Percentiles rank a stretch among this genome's conserved stretches.
phyloP scores from a whole-genome alignment of 176 grass and related monocot species.

The Hyparrhenia diplandra region DNA sequence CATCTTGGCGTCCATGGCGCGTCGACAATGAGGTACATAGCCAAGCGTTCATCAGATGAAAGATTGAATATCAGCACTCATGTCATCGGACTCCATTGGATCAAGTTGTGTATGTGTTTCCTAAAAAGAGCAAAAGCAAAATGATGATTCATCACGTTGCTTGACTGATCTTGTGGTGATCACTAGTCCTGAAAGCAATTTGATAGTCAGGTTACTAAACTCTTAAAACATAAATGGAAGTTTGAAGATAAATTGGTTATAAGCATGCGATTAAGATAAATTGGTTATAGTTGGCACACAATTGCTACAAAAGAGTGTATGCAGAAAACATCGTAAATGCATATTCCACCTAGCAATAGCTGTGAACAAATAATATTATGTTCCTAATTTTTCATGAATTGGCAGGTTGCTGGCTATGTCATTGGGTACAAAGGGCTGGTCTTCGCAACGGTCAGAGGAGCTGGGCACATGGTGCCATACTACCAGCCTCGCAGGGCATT shows the following conservation, averaged over 20 bases:
- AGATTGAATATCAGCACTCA: constrained; percentile 4
- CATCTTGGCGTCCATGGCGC: constrained; percentile 60
- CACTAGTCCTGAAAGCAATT: not conserved
- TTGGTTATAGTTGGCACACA: not conserved
- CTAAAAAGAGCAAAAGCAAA: not conserved
- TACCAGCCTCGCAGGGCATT: constrained; percentile 63
- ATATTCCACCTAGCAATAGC: not conserved
- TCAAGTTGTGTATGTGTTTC: not conserved
- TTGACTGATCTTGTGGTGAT: not conserved
- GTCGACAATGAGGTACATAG: constrained; percentile 39
- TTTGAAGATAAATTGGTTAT: not conserved
- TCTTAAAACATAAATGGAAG: not conserved
- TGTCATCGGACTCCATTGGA: not conserved
- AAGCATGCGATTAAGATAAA: not conserved
- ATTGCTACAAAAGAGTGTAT: not conserved
- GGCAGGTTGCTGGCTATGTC: constrained; percentile 61
- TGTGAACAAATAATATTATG: not conserved
- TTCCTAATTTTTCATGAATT: not conserved
- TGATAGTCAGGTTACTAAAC: not conserved
- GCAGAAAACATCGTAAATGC: not conserved
- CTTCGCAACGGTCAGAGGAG: constrained; percentile 52
- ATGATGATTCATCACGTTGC: not conserved
- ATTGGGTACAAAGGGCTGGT: constrained; percentile 45
- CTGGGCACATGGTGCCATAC: constrained; percentile 63
- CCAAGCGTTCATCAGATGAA: not conserved